Conservation (phyloP, 768 basidiomycete genomes). For the Termitomyces sp. region DNA sequence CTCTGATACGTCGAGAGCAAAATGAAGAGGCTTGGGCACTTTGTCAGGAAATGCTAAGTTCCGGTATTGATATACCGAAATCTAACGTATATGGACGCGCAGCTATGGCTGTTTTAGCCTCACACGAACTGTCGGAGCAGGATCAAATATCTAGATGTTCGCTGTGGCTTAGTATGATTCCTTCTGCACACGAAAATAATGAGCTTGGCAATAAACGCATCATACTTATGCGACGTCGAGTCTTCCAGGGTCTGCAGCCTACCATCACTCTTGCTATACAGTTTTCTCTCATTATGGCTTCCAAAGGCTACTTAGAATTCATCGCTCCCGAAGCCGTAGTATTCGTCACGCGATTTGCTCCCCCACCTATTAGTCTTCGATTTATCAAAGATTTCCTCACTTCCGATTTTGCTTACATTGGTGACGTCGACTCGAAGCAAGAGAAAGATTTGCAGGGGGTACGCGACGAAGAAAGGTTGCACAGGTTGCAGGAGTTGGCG, state of each 20-base stretch:
- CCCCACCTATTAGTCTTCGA: conserved; percentile 23
- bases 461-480: neutral
- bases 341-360: conserved; percentile 40
- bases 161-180: conserved; percentile 33
- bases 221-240: conserved; percentile 15
- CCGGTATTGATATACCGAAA: conserved; percentile 24
- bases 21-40: conserved; percentile 27
- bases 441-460: neutral
- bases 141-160: conserved; percentile 12
- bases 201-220: conserved; percentile 10
- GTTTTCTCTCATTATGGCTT: conserved; percentile 29
- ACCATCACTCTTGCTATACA: conserved; percentile 24
- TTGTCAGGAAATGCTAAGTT: conserved; percentile 27
- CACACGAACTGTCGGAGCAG: conserved; percentile 8
- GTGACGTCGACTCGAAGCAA: neutral
- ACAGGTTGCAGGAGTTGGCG: conserved; percentile 8
- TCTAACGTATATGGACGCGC: conserved; percentile 25
- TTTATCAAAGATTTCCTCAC: conserved; percentile 38
- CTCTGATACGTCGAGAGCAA: conserved; percentile 17
- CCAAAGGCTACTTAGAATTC: conserved; percentile 32
- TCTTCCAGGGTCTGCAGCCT: conserved; percentile 21
- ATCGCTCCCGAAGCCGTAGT: conserved; percentile 25
- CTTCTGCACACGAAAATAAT: conserved; percentile 12
- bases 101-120: conserved; percentile 20
- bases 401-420: conserved; percentile 19